Conservation (phyloP, 345 rosid genomes). For the thale cress (Arabidopsis thaliana) region TAIR10.1 NC_003071.7:8060501-8061000, state of each 20-base stretch:
- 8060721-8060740: conserved; percentile 41
- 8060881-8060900: not conserved
- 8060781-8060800: conserved; percentile 51
- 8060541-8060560: conserved; percentile 67
- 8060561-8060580: conserved; percentile 79
- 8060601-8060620: conserved; percentile 53
- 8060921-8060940: too few relatives aligned
- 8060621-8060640: conserved; percentile 41
- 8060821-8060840: conserved; percentile 14
- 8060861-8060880: not conserved
- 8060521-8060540: conserved; percentile 58
- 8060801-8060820: conserved; percentile 44
- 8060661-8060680: conserved; percentile 53
- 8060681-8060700: conserved; percentile 51
- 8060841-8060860: not conserved
- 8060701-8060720: conserved; percentile 39
- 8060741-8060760: conserved; percentile 44
- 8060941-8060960: too few relatives aligned
- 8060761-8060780: conserved; percentile 45
- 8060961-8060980: too few relatives aligned
- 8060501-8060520: conserved; percentile 79
- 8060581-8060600: conserved; percentile 65
- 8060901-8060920: too few relatives aligned
- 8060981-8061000: too few relatives aligned
- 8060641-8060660: conserved; percentile 32